Evolutionary conservation across 345 rosid species (phyloP).

Genomic region (Turritis glabra): DNA sequence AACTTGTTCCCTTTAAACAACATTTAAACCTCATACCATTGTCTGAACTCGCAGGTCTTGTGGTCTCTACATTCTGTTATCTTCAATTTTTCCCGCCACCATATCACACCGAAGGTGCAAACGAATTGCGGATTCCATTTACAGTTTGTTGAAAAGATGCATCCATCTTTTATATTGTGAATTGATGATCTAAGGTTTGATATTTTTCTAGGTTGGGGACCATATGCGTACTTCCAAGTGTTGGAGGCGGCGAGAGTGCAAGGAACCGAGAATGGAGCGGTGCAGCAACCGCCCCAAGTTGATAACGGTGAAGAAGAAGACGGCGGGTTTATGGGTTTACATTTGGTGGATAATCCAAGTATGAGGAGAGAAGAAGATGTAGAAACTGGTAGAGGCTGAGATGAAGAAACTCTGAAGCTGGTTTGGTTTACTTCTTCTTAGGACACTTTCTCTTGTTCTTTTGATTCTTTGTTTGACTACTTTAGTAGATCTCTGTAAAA

Average conservation of each 20-base stretch:
- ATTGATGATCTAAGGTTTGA: neutral
- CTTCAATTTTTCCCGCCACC: slow-evolving; percentile 82
- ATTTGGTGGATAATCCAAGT: slow-evolving; percentile 40
- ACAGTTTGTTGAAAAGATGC: neutral
- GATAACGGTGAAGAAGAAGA: slow-evolving; percentile 33
- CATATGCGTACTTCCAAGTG: slow-evolving; percentile 65
- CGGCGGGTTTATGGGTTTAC: slow-evolving; percentile 48
- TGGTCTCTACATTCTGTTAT: slow-evolving; percentile 61
- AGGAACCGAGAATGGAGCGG: slow-evolving; percentile 25
- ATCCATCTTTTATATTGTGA: neutral
- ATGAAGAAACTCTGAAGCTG: slow-evolving; percentile 10
- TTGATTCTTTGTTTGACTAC: slow-evolving; percentile 14
- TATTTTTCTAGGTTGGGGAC: slow-evolving; percentile 57
- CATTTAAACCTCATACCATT: neutral
- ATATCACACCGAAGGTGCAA: slow-evolving; percentile 52
- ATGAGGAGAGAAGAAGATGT: slow-evolving; percentile 42
- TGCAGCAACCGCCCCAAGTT: slow-evolving; percentile 26
- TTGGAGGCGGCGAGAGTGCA: slow-evolving; percentile 45
- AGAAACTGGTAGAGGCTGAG: slow-evolving; percentile 46
- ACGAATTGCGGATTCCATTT: neutral
- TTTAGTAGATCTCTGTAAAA: neutral
- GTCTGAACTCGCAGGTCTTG: slow-evolving; percentile 48
- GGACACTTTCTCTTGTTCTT: slow-evolving; percentile 20
- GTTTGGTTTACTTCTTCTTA: slow-evolving; percentile 10
- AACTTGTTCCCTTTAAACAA: neutral